Evolutionary conservation across 2,329 filamentous ascomycete species (phyloP).

Genomic region (Massarina eburnea): DNA sequence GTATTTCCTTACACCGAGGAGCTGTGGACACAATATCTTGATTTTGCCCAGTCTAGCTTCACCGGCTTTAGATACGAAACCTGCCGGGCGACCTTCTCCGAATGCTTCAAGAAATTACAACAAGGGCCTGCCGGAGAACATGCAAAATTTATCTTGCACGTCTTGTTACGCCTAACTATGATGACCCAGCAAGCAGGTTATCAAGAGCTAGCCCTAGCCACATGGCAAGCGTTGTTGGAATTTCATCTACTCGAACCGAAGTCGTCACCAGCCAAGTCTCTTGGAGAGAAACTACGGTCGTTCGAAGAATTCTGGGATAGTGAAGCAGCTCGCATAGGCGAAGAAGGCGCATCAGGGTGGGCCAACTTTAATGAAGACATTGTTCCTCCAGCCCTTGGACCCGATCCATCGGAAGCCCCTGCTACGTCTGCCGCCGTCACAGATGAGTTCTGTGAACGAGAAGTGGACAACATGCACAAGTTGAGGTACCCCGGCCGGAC

Average conservation of each 20-base stretch:
- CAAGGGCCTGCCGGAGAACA: not conserved
- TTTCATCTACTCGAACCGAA: constrained; percentile 65
- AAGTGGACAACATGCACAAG: constrained; percentile 52
- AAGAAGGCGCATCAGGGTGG: constrained; percentile 73
- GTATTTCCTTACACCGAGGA: constrained; percentile 59
- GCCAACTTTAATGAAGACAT: constrained; percentile 44
- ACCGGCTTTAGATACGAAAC: constrained; percentile 68
- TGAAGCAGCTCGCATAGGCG: constrained; percentile 77
- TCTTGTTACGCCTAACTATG: constrained; percentile 72
- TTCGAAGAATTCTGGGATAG: constrained; percentile 86
- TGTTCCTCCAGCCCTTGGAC: constrained; percentile 2
- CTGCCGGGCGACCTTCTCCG: constrained; percentile 61
- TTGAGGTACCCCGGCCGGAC: constrained; percentile 69
- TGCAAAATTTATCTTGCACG: constrained; percentile 55
- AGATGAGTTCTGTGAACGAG: constrained; percentile 46
- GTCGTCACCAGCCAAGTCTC: not conserved
- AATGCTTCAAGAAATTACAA: constrained; percentile 54
- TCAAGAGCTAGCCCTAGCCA: constrained; percentile 71
- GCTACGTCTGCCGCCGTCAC: not conserved
- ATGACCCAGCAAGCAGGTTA: constrained; percentile 79
- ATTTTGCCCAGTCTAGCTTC: constrained; percentile 70
- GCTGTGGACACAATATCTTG: constrained; percentile 73
- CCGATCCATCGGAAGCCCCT: not conserved
- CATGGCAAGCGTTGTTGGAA: constrained; percentile 84
- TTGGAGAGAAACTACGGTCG: not conserved